A percentile compares a stretch with the other conserved stretches of the same genome.
Evolutionary conservation across 352 stramenopile genomes (phyloP).

Genomic region (Phytophthora hybrid): DNA sequence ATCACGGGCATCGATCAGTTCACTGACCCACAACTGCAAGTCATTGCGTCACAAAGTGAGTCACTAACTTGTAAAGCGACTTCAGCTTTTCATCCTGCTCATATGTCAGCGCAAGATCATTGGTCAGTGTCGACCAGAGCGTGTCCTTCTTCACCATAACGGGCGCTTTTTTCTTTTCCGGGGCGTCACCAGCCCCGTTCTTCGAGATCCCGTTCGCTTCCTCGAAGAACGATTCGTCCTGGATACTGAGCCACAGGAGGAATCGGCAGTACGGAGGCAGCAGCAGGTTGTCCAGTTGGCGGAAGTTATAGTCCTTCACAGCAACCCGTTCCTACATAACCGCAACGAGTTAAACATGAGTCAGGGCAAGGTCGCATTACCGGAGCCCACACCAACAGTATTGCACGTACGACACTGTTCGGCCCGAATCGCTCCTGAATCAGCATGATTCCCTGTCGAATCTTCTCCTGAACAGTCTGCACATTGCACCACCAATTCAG

Average conservation of each 20-base stretch:
- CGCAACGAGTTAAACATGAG: background rate
- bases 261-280: conserved; percentile 91
- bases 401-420: conserved; percentile 70
- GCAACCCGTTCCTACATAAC: conserved; percentile 72
- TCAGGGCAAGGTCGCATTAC: background rate
- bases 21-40: background rate
- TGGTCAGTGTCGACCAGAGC: conserved; percentile 83
- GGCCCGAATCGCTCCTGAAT: conserved; percentile 87
- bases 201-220: conserved; percentile 65
- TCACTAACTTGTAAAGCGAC: conserved; percentile 83
- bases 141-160: conserved; percentile 84
- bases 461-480: conserved; percentile 69
- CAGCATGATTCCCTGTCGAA: conserved; percentile 79
- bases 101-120: conserved; percentile 85
- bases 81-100: conserved; percentile 92
- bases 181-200: conserved; percentile 44
- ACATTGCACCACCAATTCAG: background rate
- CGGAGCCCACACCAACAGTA: too few relatives aligned
- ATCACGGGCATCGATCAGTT: conserved; percentile 8
- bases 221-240: conserved; percentile 88
- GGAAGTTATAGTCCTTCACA: conserved; percentile 92
- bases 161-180: conserved; percentile 74
- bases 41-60: background rate
- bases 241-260: conserved; percentile 89
- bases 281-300: conserved; percentile 86